Evolutionary conservation across 495 filamentous ascomycete species (phyloP).

Genomic region (Amorphotheca resinae): DNA sequence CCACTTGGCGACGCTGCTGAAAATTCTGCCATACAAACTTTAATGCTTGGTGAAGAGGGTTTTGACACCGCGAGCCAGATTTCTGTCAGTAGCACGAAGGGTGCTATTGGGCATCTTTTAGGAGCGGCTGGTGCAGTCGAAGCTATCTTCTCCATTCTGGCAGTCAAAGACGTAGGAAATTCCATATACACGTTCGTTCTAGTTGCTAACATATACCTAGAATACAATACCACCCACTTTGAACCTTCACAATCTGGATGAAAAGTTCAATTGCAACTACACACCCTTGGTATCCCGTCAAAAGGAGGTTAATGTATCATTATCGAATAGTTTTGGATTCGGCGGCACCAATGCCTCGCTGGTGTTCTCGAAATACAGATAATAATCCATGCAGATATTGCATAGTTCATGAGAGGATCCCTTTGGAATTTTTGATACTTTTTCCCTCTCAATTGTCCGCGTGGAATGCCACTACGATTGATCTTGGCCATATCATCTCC

Average conservation of each 20-base stretch:
- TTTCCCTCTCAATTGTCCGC: no score
- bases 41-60: constrained; percentile 67
- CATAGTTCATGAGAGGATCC: no score
- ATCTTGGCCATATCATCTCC: no score
- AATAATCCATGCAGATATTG: no score
- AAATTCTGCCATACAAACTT: constrained; percentile 63
- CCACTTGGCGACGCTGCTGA: constrained; percentile 77
- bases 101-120: constrained; percentile 82
- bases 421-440: no score
- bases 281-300: constrained; percentile 59
- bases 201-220: constrained; percentile 29
- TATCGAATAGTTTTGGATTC: constrained; percentile 97
- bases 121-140: constrained; percentile 86
- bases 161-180: constrained; percentile 37
- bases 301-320: constrained; percentile 54
- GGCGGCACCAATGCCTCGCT: constrained; percentile 91
- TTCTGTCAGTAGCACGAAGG: constrained; percentile 87
- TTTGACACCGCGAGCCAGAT: constrained; percentile 48
- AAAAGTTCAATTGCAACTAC: constrained; percentile 79
- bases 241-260: constrained; percentile 56
- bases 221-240: constrained; percentile 76
- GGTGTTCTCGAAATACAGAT: constrained; percentile 51
- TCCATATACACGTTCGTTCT: background rate
- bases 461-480: no score
- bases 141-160: constrained; percentile 69